phyloP scores from a whole-genome alignment of 2,329 filamentous ascomycete genomes.

The Epichloe sibirici region DNA sequence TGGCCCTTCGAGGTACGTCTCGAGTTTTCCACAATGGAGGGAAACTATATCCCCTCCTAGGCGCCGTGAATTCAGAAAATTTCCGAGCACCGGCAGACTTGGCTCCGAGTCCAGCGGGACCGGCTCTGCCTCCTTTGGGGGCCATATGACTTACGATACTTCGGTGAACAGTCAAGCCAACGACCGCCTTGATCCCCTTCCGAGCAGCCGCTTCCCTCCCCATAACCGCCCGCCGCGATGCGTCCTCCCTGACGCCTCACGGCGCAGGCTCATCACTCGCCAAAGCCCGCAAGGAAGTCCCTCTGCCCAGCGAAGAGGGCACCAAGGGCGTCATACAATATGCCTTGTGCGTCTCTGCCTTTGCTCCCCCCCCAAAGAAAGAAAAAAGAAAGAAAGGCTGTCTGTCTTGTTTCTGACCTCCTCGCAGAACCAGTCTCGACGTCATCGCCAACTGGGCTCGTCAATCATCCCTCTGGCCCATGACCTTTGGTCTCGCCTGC shows the following conservation, averaged over 20 bases:
- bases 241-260: constrained; percentile 42
- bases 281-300: constrained; percentile 56
- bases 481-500: constrained; percentile 81
- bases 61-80: not conserved
- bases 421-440: constrained; percentile 59
- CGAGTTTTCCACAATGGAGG: constrained; percentile 2
- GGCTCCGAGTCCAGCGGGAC: not conserved
- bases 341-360: constrained; percentile 54
- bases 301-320: constrained; percentile 63
- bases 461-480: constrained; percentile 75
- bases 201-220: constrained; percentile 52
- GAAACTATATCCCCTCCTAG: not conserved
- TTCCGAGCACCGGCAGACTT: not conserved
- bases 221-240: constrained; percentile 53
- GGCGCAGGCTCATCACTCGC: constrained; percentile 40
- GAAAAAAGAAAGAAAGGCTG: too few relatives aligned
- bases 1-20: constrained; percentile 37
- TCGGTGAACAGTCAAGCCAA: constrained; percentile 47
- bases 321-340: constrained; percentile 77
- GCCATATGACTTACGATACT: not conserved
- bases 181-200: constrained; percentile 49
- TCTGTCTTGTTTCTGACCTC: not conserved
- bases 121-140: not conserved
- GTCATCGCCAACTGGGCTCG: constrained; percentile 74
- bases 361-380: too few relatives aligned